These are phyloP conservation scores for Boechera stricta DNA, from an alignment of 345 rosid genomes.

Conservation along the genomic window DNA sequence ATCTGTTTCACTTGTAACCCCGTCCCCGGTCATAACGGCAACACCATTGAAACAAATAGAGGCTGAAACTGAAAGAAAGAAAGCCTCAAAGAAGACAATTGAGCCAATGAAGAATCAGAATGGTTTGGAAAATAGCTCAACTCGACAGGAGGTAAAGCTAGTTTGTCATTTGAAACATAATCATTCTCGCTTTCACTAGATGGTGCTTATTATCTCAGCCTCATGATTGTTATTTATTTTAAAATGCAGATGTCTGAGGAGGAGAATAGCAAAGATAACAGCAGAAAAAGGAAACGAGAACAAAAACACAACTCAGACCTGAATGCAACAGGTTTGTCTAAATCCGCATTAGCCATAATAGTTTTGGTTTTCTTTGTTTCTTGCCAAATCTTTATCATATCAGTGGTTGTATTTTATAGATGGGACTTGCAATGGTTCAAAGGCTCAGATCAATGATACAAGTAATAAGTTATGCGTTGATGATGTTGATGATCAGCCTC, in stretches of 20 bases:
- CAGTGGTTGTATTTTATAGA: conserved; percentile 24
- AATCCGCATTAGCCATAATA: background rate
- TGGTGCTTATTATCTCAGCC: background rate
- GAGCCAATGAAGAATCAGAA: background rate
- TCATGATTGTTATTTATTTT: background rate
- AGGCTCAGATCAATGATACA: background rate
- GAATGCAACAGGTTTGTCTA: conserved; percentile 23
- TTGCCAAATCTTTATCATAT: conserved; percentile 9
- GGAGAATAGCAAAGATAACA: conserved; percentile 13
- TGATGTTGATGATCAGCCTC: conserved; percentile 42
- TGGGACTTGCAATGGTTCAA: conserved; percentile 16
- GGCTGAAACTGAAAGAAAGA: conserved; percentile 25
- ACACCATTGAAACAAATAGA: conserved; percentile 20
- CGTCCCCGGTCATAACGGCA: conserved; percentile 40
- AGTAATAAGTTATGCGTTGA: background rate
- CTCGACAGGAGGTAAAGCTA: conserved; percentile 5
- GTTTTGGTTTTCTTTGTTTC: background rate
- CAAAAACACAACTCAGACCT: background rate
- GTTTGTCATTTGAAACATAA: background rate
- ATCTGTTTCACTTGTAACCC: conserved; percentile 37
- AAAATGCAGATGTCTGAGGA: conserved; percentile 9
- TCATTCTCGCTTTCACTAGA: conserved; percentile 2
- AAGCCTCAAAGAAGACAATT: background rate
- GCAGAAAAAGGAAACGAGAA: conserved; percentile 35
- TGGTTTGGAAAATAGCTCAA: background rate